Conservation (phyloP, 140 eudicot species). For the Anethum foeniculum region DNA sequence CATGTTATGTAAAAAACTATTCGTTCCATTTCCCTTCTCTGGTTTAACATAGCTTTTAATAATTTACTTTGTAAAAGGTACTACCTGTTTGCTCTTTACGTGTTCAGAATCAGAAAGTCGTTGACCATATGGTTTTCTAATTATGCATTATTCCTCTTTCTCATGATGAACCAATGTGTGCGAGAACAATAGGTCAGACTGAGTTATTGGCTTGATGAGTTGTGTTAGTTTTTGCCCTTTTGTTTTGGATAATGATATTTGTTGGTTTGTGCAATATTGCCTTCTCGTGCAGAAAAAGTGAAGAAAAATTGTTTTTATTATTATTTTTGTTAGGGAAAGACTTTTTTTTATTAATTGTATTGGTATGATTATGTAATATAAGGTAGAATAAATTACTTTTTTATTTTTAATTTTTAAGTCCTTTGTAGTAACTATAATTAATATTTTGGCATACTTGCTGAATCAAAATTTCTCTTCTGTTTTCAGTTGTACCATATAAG, state of each 20-base stretch:
- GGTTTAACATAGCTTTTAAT: background rate
- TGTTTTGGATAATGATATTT: background rate
- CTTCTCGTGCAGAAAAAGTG: background rate
- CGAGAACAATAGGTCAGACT: background rate
- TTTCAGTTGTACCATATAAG: slow-evolving; percentile 59
- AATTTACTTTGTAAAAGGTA: background rate
- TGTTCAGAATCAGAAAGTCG: background rate
- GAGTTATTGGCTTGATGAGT: background rate
- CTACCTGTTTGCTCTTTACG: background rate
- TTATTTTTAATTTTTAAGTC: background rate
- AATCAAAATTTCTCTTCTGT: slow-evolving; percentile 8
- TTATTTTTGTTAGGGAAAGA: background rate
- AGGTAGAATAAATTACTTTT: background rate
- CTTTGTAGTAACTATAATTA: background rate
- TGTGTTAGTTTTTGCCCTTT: background rate
- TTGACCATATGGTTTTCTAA: background rate
- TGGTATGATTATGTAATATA: background rate
- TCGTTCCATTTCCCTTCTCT: background rate
- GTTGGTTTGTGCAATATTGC: slow-evolving; percentile 1
- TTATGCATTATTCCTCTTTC: background rate
- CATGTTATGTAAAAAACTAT: background rate
- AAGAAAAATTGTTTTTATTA: background rate
- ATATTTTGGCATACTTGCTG: slow-evolving; percentile 3
- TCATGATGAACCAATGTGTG: background rate
- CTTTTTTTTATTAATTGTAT: background rate